Evolutionary conservation across 306 rosid genomes (phyloP).

Genomic region (Vigna trinervia): DNA sequence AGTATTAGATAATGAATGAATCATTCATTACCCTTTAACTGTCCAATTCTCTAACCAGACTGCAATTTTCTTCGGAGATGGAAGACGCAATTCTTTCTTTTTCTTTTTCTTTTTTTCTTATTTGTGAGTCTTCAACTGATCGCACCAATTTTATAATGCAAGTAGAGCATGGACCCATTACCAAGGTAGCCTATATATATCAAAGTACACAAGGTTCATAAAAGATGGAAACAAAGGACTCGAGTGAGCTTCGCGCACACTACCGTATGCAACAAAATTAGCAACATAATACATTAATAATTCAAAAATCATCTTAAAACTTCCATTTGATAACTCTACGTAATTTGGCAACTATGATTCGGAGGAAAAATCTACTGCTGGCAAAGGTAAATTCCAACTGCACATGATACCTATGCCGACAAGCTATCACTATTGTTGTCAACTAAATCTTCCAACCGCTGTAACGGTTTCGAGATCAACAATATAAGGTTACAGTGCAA

Average conservation of each 20-base stretch:
- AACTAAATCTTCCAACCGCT: not conserved
- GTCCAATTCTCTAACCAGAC: too few relatives aligned
- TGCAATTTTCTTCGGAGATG: too few relatives aligned
- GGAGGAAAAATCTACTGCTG: not conserved
- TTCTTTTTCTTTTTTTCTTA: too few relatives aligned
- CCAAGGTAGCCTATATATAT: not conserved
- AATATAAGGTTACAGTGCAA: not conserved
- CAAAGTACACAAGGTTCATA: not conserved
- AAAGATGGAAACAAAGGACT: not conserved
- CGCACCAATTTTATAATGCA: not conserved
- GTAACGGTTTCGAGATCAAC: constrained; percentile 16
- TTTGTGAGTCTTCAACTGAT: too few relatives aligned
- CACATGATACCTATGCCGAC: not conserved
- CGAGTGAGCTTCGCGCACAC: not conserved
- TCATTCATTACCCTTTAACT: too few relatives aligned
- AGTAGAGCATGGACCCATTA: too few relatives aligned
- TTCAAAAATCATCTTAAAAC: not conserved
- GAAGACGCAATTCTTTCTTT: too few relatives aligned
- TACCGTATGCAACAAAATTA: not conserved
- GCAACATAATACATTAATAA: not conserved
- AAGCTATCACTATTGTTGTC: not conserved
- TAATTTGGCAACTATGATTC: not conserved
- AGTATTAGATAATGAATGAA: too few relatives aligned
- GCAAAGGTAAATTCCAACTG: not conserved
- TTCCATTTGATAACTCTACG: not conserved